These are phyloP conservation scores for Tausonia pullulans DNA, from an alignment of 1,284 basidiomycete species.

Conservation along the genomic window DNA sequence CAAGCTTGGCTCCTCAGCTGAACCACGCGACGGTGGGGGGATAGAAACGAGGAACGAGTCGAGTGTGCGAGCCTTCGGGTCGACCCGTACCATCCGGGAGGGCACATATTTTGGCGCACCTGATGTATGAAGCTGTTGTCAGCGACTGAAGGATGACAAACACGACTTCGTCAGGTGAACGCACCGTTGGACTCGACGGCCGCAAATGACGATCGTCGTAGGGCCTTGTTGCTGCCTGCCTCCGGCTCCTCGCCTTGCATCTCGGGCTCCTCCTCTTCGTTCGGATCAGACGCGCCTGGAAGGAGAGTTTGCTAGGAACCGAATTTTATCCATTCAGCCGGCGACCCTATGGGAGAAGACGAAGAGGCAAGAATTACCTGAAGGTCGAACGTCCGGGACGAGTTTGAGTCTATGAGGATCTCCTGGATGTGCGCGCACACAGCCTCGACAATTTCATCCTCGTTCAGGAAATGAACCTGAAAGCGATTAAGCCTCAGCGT, in stretches of 20 bases:
- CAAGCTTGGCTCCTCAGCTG: too few species aligned
- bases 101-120: constrained; percentile 42
- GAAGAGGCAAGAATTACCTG: constrained; percentile 44
- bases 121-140: too few species aligned
- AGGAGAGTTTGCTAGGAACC: constrained; percentile 30
- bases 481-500: background rate
- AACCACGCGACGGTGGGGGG: background rate
- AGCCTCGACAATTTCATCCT: constrained; percentile 73
- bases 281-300: constrained; percentile 28
- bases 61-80: constrained; percentile 72
- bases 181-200: too few species aligned
- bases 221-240: background rate
- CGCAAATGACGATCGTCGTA: background rate
- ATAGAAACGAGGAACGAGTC: constrained; percentile 70
- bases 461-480: constrained; percentile 78
- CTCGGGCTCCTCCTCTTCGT: constrained; percentile 17
- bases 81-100: constrained; percentile 87
- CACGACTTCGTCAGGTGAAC: too few species aligned
- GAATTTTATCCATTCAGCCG: too few species aligned
- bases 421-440: constrained; percentile 64
- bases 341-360: too few species aligned
- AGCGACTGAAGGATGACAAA: too few species aligned
- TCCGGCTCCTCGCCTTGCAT: constrained; percentile 5
- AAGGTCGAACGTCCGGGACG: constrained; percentile 61
- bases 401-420: constrained; percentile 53